Conservation (phyloP, 2,329 filamentous ascomycete genomes). For the Acrocalymma vagum region DNA sequence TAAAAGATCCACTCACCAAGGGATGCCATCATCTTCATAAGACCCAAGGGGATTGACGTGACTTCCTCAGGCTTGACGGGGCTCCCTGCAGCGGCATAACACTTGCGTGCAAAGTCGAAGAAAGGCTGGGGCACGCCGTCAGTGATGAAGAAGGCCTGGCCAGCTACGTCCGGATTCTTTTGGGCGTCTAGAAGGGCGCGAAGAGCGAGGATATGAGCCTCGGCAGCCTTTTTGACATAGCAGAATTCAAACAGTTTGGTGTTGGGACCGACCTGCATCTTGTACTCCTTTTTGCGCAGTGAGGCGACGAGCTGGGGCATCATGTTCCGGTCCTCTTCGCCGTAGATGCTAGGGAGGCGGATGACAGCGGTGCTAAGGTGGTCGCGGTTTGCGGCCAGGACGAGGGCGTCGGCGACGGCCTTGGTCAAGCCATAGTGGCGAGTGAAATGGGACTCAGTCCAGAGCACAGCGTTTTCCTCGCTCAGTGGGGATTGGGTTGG, state of each 20-base stretch:
- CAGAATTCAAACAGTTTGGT: constrained; percentile 58
- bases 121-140: constrained; percentile 53
- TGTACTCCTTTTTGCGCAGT: constrained; percentile 52
- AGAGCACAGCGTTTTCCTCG: constrained; percentile 20
- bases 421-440: constrained; percentile 28
- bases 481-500: constrained; percentile 9
- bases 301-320: constrained; percentile 47
- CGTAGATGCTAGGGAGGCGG: constrained; percentile 55
- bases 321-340: constrained; percentile 51
- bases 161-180: constrained; percentile 46
- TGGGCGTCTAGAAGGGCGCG: constrained; percentile 51
- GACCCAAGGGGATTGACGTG: constrained; percentile 46
- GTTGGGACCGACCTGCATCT: constrained; percentile 56
- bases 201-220: constrained; percentile 57
- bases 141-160: constrained; percentile 56
- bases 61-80: constrained; percentile 40
- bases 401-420: constrained; percentile 23
- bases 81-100: constrained; percentile 47
- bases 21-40: constrained; percentile 46
- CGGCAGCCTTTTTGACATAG: constrained; percentile 55
- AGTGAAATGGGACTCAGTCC: constrained; percentile 6
- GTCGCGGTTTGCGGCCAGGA: constrained; percentile 28
- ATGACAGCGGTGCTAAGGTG: constrained; percentile 54
- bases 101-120: constrained; percentile 52
- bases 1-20: constrained; percentile 49